A percentile compares a stretch with the other conserved stretches of the same genome.
These are phyloP conservation scores for Trichoderma sp. DNA, from an alignment of 2,329 filamentous ascomycete genomes.

Conservation along the genomic window DNA sequence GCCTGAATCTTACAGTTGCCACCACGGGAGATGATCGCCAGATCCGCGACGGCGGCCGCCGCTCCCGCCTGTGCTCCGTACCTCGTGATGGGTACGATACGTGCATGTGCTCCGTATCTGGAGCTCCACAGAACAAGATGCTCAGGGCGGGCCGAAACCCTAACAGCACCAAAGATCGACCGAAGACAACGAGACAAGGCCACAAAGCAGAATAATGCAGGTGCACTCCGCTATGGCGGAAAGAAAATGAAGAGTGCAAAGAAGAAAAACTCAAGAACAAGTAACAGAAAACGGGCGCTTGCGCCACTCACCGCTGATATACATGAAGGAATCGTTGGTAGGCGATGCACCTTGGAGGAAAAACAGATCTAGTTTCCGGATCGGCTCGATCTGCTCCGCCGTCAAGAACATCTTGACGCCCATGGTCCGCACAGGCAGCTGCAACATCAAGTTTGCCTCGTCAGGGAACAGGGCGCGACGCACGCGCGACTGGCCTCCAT, in stretches of 20 bases:
- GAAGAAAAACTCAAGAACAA: not conserved
- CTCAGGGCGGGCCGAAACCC: not conserved
- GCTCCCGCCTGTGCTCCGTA: constrained; percentile 3
- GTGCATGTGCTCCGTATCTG: not conserved
- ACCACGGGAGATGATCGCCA: constrained; percentile 3
- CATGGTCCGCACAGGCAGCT: constrained; percentile 48
- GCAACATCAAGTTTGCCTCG: constrained; percentile 26
- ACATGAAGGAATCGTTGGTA: constrained; percentile 49
- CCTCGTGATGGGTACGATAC: not conserved
- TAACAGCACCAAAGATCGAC: not conserved
- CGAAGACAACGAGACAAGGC: not conserved
- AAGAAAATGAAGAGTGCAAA: not conserved
- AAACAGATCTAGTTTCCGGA: constrained; percentile 49
- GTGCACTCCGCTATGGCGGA: not conserved
- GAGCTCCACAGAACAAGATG: not conserved
- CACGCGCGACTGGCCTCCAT: constrained; percentile 46
- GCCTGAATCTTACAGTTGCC: not conserved
- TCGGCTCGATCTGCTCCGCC: constrained; percentile 39
- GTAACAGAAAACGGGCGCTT: not conserved
- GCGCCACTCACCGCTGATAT: constrained; percentile 45
- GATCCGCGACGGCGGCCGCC: constrained; percentile 15
- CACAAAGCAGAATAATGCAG: not conserved
- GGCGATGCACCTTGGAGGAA: constrained; percentile 55
- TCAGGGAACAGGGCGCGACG: constrained; percentile 39
- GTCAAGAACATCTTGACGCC: constrained; percentile 45